Evolutionary conservation across 768 basidiomycete species (phyloP).

Genomic region (Trametes villosa): DNA sequence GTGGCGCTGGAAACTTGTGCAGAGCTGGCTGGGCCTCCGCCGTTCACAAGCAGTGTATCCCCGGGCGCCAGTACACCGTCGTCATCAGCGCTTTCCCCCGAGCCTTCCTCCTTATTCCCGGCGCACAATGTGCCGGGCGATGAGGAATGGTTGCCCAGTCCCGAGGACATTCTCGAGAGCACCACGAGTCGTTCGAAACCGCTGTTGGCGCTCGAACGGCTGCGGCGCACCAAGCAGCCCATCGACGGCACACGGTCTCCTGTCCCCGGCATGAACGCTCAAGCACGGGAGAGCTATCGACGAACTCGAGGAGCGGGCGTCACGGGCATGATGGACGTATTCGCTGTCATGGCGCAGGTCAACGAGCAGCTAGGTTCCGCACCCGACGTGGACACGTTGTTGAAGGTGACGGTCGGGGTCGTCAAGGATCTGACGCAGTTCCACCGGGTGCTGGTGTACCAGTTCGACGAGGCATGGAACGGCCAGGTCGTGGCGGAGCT

Average conservation of each 20-base stretch:
- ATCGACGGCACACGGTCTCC: not conserved
- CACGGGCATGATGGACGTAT: conserved; percentile 77
- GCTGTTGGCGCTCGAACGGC: conserved; percentile 68
- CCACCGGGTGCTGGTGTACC: conserved; percentile 81
- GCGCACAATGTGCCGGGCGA: conserved; percentile 28
- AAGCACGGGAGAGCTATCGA: conserved; percentile 15
- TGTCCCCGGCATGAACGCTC: not conserved
- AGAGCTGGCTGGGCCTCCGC: conserved; percentile 5
- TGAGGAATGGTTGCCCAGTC: conserved; percentile 48
- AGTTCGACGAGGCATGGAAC: conserved; percentile 80
- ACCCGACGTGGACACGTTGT: conserved; percentile 64
- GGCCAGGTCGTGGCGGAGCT: conserved; percentile 80
- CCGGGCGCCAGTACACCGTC: not conserved
- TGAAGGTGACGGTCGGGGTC: conserved; percentile 73
- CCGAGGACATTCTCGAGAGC: conserved; percentile 68
- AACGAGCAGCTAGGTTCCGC: conserved; percentile 78
- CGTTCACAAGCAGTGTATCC: not conserved
- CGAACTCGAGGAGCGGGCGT: conserved; percentile 29
- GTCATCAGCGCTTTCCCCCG: not conserved
- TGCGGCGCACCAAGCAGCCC: conserved; percentile 51
- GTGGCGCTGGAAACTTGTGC: conserved; percentile 21
- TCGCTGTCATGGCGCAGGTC: conserved; percentile 77
- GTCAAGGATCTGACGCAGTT: conserved; percentile 83
- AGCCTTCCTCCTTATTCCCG: conserved; percentile 5
- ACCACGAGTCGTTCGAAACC: conserved; percentile 73